phyloP scores from a whole-genome alignment of 352 stramenopile genomes.

The Phytophthora kernoviae region DNA sequence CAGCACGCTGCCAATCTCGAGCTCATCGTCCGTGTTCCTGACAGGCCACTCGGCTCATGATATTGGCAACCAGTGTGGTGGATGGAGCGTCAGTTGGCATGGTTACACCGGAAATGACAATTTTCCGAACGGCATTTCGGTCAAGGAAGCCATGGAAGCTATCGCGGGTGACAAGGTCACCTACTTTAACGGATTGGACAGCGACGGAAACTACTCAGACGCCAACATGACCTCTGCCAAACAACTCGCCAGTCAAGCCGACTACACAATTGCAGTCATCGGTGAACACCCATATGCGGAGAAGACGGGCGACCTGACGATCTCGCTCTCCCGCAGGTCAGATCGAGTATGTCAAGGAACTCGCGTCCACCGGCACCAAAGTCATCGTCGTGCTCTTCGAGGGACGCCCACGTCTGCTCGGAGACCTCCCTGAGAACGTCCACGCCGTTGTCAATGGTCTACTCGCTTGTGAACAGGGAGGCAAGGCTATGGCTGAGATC shows the following conservation, averaged over 20 bases:
- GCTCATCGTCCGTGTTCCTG: conserved; percentile 19
- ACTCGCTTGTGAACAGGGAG: conserved; percentile 70
- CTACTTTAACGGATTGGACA: conserved; percentile 59
- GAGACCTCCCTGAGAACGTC: conserved; percentile 47
- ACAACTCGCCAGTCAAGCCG: conserved; percentile 35
- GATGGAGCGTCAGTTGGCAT: conserved; percentile 59
- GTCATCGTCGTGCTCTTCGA: conserved; percentile 77
- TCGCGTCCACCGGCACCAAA: conserved; percentile 64
- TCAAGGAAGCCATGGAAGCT: conserved; percentile 53
- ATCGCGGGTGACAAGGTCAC: conserved; percentile 28
- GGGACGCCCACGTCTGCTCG: conserved; percentile 73
- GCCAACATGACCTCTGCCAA: conserved; percentile 52
- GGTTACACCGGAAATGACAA: conserved; percentile 55
- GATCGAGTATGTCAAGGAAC: conserved; percentile 70
- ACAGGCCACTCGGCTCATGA: conserved; percentile 33
- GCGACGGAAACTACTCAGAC: conserved; percentile 48
- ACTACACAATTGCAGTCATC: conserved; percentile 72
- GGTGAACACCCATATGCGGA: conserved; percentile 80
- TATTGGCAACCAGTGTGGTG: conserved; percentile 40
- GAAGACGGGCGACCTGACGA: conserved; percentile 84
- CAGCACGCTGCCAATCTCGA: conserved; percentile 45
- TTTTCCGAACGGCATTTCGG: conserved; percentile 53
- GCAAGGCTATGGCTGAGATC: conserved; percentile 81
- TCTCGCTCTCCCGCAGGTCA: conserved; percentile 62
- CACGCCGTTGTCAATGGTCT: conserved; percentile 73